phyloP scores from a whole-genome alignment of 2,329 filamentous ascomycete species.

The Microdochium bolleyi region DNA sequence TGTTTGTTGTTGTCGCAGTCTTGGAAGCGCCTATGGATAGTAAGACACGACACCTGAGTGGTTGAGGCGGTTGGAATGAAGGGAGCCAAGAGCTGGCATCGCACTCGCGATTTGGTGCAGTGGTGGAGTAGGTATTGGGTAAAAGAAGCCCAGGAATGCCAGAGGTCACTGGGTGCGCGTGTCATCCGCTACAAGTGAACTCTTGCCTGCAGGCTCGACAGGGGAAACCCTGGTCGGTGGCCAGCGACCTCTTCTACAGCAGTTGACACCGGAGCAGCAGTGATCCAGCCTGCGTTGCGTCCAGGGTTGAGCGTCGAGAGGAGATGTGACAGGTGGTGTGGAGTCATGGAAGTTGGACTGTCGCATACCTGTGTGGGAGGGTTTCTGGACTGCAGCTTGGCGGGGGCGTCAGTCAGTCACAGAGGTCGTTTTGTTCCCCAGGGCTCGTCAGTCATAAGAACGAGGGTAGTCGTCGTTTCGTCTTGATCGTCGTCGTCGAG shows the following conservation, averaged over 20 bases:
- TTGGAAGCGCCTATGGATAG: background rate
- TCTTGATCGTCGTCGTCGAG: background rate
- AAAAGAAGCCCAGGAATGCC: background rate
- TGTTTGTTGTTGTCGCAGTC: background rate
- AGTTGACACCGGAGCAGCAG: background rate
- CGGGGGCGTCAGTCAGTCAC: background rate
- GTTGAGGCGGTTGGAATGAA: background rate
- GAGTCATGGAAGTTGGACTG: background rate
- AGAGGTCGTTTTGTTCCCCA: background rate
- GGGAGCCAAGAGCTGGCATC: background rate
- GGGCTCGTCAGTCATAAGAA: too few species aligned
- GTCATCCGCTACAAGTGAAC: background rate
- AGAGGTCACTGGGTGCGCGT: background rate
- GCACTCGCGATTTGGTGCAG: background rate
- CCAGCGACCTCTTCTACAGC: background rate
- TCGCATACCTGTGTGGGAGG: background rate
- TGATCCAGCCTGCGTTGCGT: background rate
- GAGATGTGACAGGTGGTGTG: background rate
- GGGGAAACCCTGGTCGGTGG: background rate
- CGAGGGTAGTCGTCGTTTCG: too few species aligned
- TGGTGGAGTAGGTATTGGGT: background rate
- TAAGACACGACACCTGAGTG: background rate
- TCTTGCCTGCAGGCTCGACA: background rate
- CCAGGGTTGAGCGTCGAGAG: background rate
- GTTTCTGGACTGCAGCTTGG: background rate